phyloP scores from a whole-genome alignment of 345 rosid species.

The Arabidopsis arenosa region DNA sequence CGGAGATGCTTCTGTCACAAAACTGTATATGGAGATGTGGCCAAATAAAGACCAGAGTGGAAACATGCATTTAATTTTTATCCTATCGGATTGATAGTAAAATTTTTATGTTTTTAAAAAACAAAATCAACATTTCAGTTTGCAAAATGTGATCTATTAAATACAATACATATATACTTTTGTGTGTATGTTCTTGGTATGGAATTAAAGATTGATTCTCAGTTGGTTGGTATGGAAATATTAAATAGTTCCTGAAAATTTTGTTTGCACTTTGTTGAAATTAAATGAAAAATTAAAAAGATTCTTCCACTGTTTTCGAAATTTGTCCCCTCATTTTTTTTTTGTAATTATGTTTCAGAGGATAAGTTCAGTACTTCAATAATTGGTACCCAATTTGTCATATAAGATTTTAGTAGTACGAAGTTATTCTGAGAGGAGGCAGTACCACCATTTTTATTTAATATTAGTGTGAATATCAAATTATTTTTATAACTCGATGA shows the following conservation, averaged over 20 bases:
- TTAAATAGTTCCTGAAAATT: neutral
- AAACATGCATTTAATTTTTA: neutral
- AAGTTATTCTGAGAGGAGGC: conserved; percentile 32
- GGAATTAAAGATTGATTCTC: neutral
- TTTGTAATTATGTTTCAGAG: conserved; percentile 36
- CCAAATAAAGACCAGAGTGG: conserved; percentile 11
- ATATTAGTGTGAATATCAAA: neutral
- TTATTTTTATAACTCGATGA: neutral
- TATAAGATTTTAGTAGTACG: conserved; percentile 42
- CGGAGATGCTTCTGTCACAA: conserved; percentile 19
- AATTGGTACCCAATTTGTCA: conserved; percentile 45
- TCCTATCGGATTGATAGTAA: conserved; percentile 4
- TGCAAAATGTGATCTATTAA: neutral
- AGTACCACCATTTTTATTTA: conserved; percentile 21
- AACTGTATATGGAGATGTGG: conserved; percentile 20
- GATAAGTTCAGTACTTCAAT: conserved; percentile 45
- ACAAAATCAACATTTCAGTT: neutral
- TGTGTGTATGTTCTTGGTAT: neutral
- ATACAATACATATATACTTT: neutral
- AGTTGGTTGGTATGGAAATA: conserved; percentile 10
- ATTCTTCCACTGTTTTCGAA: conserved; percentile 35
- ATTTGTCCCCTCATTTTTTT: conserved; percentile 24
- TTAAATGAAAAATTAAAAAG: conserved; percentile 8
- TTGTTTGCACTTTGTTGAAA: conserved; percentile 14
- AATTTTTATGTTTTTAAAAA: neutral